Conservation (phyloP, 352 stramenopile species). For the Globisporangium paddicum region DNA sequence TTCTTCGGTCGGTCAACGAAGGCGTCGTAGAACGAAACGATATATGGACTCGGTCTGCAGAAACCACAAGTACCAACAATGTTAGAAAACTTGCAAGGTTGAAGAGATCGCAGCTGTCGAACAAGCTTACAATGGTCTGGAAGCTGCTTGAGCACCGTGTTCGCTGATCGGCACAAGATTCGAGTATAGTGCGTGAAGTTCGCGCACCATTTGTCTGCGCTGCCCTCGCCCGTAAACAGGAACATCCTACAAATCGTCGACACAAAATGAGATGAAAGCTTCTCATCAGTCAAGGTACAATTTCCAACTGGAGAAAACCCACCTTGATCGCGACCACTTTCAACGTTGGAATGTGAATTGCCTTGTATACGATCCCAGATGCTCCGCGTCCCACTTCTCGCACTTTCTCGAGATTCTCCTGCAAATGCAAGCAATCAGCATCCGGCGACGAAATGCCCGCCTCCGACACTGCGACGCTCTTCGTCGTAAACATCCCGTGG, state of each 20-base stretch:
- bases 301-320: too few species aligned
- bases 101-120: neutral
- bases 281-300: neutral
- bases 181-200: constrained; percentile 87
- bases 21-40: constrained; percentile 92
- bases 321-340: constrained; percentile 90
- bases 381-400: constrained; percentile 75
- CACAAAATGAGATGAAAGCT: too few species aligned
- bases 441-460: constrained; percentile 83
- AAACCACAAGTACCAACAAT: neutral
- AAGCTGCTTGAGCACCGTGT: constrained; percentile 12
- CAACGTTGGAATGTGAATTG: constrained; percentile 88
- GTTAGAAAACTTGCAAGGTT: neutral
- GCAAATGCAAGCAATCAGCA: constrained; percentile 63
- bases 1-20: constrained; percentile 88
- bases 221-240: constrained; percentile 82
- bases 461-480: constrained; percentile 78
- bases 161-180: constrained; percentile 81
- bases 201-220: constrained; percentile 85
- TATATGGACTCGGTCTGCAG: constrained; percentile 74
- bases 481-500: constrained; percentile 85
- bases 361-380: constrained; percentile 86
- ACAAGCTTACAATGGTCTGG: constrained; percentile 34
- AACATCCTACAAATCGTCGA: constrained; percentile 64
- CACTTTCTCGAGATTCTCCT: constrained; percentile 82